Base-by-base conservation (phyloP, 148 eudicot genomes). In the Rhododendron mucronatum region DNA sequence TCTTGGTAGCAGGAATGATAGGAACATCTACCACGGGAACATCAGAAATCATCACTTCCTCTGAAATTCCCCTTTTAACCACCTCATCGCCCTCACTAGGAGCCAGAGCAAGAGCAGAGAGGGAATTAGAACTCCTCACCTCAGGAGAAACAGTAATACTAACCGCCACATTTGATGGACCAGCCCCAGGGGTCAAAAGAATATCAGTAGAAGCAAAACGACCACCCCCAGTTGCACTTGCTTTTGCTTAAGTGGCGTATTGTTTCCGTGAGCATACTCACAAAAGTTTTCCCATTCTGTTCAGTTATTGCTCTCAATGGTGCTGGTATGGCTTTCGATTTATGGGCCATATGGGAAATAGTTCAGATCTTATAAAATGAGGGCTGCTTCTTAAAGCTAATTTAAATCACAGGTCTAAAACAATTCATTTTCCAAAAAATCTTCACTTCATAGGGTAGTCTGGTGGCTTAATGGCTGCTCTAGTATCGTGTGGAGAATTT, bases 211-310 rank as follows among this genome's bases (percentile, higher is more conserved):
- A 41, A 41, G 45, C 45, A 41, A 41, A 41, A 41, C 0, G 7
- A 41, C 45, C 45, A 41, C 45, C 45, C 45, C 45, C 45, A 12
- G 41, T 30, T 21, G 71, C 71, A n/a, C 9, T 23, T 82, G 57
- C 67, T 82, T 82, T 82, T 55, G 84, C 48, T 81, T 41, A 61
- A 80, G 83, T 80, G 83, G 83, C 2, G 10, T 30, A 37, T 30
- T 30, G 39, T 59, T 16, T 18, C 41, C 33, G 7, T 82, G 61
- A 55, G 28, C 47, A 33, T 23, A 37, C 71, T 35, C 28, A 33
- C 47, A 35, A 8, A 57, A 20, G 2, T 33, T 18, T 33, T 82
- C 23, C 37, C 39, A 28, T 50, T 82, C 4, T 82, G 21, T 35
- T 82, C 5, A 3, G 7, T 81, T 4, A 57, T 14, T 82, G 26